A percentile compares a stretch with the other conserved stretches of the same genome.
Evolutionary conservation across 495 filamentous ascomycete genomes (phyloP).

Genomic region (Annulohypoxylon moriforme): DNA sequence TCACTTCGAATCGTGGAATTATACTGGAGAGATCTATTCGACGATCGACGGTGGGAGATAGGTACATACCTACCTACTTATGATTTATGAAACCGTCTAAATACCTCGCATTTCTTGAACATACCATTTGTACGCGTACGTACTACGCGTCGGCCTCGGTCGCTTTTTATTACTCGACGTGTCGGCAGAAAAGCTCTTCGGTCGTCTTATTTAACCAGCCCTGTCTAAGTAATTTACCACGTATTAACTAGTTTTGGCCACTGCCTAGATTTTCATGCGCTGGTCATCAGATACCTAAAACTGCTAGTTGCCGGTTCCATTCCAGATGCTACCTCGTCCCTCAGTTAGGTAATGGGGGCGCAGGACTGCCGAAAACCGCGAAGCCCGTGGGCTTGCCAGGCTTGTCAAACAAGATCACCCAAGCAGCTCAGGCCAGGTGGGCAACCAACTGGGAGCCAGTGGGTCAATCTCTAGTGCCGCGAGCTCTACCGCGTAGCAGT

Average conservation of each 20-base stretch:
- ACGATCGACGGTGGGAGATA: neutral
- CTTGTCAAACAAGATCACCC: constrained; percentile 4
- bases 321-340: constrained; percentile 18
- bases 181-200: constrained; percentile 38
- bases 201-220: constrained; percentile 41
- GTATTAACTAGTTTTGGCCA: constrained; percentile 33
- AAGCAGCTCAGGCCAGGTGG: neutral
- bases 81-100: constrained; percentile 1
- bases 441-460: constrained; percentile 5
- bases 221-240: constrained; percentile 33
- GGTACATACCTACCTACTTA: too few species aligned
- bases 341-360: constrained; percentile 25
- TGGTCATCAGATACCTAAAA: constrained; percentile 33
- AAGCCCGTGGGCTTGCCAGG: neutral
- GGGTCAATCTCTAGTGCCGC: neutral
- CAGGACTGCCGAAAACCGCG: constrained; percentile 30
- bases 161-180: constrained; percentile 37
- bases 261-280: constrained; percentile 25
- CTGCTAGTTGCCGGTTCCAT: constrained; percentile 20
- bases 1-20: neutral
- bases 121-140: constrained; percentile 1
- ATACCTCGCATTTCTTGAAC: constrained; percentile 2
- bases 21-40: neutral
- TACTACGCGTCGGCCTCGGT: constrained; percentile 9
- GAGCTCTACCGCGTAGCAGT: neutral